phyloP scores from a whole-genome alignment of 306 rosid genomes.

The Pterocarpus santalinus region DNA sequence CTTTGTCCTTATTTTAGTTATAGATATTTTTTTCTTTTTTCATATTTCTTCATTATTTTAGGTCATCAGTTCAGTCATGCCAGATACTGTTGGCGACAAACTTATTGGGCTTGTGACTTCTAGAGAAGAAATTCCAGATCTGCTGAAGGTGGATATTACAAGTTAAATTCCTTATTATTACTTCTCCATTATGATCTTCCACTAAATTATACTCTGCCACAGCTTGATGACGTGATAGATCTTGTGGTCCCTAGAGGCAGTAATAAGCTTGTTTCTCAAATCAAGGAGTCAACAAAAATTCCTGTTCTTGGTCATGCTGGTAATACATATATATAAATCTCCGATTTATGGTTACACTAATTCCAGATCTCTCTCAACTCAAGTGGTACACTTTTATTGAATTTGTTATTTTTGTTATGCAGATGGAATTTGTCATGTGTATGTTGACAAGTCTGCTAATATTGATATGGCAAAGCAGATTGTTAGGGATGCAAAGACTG shows the following conservation, averaged over 20 bases:
- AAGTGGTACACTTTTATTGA: slow-evolving; percentile 14
- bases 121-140: slow-evolving; percentile 89
- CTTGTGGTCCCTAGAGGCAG: slow-evolving; percentile 98
- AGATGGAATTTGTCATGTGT: slow-evolving; percentile 93
- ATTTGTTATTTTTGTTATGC: slow-evolving; percentile 46
- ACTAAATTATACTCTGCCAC: slow-evolving; percentile 50
- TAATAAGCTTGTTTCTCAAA: slow-evolving; percentile 84
- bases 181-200: slow-evolving; percentile 28
- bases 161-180: slow-evolving; percentile 19
- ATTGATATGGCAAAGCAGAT: slow-evolving; percentile 80
- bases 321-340: slow-evolving; percentile 44
- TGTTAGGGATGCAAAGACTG: slow-evolving; percentile 79
- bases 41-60: slow-evolving; percentile 46
- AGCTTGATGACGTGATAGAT: slow-evolving; percentile 97
- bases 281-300: slow-evolving; percentile 89
- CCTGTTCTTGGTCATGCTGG: slow-evolving; percentile 98
- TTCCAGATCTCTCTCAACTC: background rate
- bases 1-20: background rate
- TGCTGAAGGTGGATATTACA: slow-evolving; percentile 73
- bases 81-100: slow-evolving; percentile 69
- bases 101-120: slow-evolving; percentile 92
- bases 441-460: slow-evolving; percentile 80
- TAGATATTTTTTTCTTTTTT: slow-evolving; percentile 16
- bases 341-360: background rate
- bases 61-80: slow-evolving; percentile 84